A percentile compares a stretch with the other conserved stretches of the same genome.
Conservation (phyloP, 169 alveolate genomes). For the Plasmodium cynomolgi region DNA sequence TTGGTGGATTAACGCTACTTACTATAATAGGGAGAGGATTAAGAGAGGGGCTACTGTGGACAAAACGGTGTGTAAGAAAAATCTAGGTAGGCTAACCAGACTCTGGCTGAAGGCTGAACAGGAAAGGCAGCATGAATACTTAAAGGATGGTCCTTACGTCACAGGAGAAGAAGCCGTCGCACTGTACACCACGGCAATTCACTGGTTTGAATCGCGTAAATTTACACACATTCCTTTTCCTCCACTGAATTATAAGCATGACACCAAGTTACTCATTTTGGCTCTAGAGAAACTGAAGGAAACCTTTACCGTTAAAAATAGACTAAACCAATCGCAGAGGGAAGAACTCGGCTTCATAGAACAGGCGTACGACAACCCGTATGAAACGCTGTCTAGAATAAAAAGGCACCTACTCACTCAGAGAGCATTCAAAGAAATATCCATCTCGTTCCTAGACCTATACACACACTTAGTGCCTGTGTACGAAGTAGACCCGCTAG, state of each 20-base stretch:
- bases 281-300: conserved; percentile 99
- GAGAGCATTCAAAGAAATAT: conserved; percentile 99
- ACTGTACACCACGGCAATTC: conserved; percentile 98
- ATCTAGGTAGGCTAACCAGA: conserved; percentile 99
- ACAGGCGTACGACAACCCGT: conserved; percentile 99
- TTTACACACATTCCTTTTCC: conserved; percentile 99
- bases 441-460: conserved; percentile 98
- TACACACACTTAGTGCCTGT: conserved; percentile 99
- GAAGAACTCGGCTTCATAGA: conserved; percentile 99
- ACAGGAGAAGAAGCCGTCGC: conserved; percentile 99
- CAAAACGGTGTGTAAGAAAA: conserved; percentile 99
- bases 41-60: conserved; percentile 99
- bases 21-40: conserved; percentile 99
- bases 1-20: conserved; percentile 99
- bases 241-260: conserved; percentile 99
- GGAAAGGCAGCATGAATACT: conserved; percentile 98
- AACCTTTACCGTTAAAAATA: conserved; percentile 94
- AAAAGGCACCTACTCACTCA: conserved; percentile 99
- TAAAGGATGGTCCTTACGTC: conserved; percentile 99
- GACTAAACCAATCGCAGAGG: conserved; percentile 98
- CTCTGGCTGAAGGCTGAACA: conserved; percentile 98
- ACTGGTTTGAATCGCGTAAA: conserved; percentile 99
- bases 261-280: conserved; percentile 97
- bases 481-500: conserved; percentile 99
- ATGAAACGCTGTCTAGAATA: conserved; percentile 98